Conservation (phyloP, 176 grass and related monocot genomes). For the Raddia guianensis region DNA sequence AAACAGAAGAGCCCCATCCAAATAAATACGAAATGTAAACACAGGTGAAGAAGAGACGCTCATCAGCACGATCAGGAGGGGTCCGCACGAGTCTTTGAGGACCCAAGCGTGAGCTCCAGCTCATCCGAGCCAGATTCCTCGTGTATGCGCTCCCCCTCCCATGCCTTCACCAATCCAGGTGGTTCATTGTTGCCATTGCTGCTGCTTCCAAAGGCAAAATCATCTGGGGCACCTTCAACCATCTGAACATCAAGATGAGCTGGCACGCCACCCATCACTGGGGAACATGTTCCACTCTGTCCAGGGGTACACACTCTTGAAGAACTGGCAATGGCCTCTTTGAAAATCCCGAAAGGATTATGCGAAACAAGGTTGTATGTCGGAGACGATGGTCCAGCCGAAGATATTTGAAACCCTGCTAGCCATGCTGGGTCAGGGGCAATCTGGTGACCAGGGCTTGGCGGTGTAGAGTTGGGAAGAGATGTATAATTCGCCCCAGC, state of each 20-base stretch:
- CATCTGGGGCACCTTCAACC: constrained; percentile 56
- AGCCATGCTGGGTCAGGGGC: constrained; percentile 82
- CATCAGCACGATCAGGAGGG: constrained; percentile 40
- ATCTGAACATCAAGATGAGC: constrained; percentile 60
- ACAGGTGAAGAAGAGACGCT: constrained; percentile 16
- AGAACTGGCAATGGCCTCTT: constrained; percentile 47
- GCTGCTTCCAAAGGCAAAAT: constrained; percentile 85
- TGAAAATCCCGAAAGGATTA: constrained; percentile 78
- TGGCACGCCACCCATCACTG: constrained; percentile 42
- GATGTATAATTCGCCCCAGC: constrained; percentile 55
- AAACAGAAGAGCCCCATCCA: constrained; percentile 18
- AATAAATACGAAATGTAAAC: constrained; percentile 39
- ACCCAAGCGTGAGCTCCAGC: constrained; percentile 92
- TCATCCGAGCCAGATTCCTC: constrained; percentile 82
- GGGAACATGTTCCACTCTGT: constrained; percentile 88
- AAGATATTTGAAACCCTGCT: constrained; percentile 81
- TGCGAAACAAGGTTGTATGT: constrained; percentile 80
- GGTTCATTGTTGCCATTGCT: constrained; percentile 50
- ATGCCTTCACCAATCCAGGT: constrained; percentile 69
- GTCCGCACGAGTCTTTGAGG: constrained; percentile 59
- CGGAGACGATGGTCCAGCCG: constrained; percentile 75
- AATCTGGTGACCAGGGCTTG: constrained; percentile 59
- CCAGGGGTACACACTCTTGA: constrained; percentile 83
- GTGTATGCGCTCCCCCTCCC: constrained; percentile 95
- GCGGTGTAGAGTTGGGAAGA: constrained; percentile 78